Evolutionary conservation across 352 stramenopile genomes (phyloP).

Genomic region (Pythium scleroteichum): DNA sequence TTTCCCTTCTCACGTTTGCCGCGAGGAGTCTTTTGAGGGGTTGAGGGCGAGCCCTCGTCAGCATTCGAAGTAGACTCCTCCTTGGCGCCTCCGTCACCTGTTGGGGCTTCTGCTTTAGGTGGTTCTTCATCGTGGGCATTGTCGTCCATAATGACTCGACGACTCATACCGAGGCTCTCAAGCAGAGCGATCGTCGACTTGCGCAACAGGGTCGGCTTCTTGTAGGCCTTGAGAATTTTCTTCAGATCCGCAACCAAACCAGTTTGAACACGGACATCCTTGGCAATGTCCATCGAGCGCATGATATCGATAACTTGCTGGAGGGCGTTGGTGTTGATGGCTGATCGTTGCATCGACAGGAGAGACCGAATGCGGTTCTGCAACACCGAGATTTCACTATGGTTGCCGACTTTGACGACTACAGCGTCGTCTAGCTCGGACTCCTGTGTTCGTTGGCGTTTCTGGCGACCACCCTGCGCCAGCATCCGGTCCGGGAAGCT

Average conservation of each 20-base stretch:
- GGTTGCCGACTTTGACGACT: slow-evolving; percentile 67
- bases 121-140: slow-evolving; percentile 49
- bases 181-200: slow-evolving; percentile 70
- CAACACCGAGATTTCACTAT: slow-evolving; percentile 61
- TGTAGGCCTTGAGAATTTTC: slow-evolving; percentile 74
- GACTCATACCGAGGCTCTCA: slow-evolving; percentile 71
- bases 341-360: slow-evolving; percentile 53
- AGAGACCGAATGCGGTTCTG: slow-evolving; percentile 72
- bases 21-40: slow-evolving; percentile 21
- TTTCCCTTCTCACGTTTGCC: slow-evolving; percentile 59
- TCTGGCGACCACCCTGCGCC: slow-evolving; percentile 33
- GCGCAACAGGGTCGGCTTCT: slow-evolving; percentile 78
- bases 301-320: slow-evolving; percentile 84
- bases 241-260: slow-evolving; percentile 75
- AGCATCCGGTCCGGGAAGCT: slow-evolving; percentile 42
- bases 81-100: slow-evolving; percentile 19
- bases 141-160: slow-evolving; percentile 47
- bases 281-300: slow-evolving; percentile 69
- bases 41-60: background rate
- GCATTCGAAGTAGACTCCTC: slow-evolving; percentile 11
- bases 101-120: slow-evolving; percentile 29
- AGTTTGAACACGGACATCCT: slow-evolving; percentile 72
- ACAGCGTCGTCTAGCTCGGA: slow-evolving; percentile 64
- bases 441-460: slow-evolving; percentile 61
- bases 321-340: slow-evolving; percentile 60